Conservation (phyloP, 108 stramenopile genomes). For the Stephanodiscus triporus region DNA sequence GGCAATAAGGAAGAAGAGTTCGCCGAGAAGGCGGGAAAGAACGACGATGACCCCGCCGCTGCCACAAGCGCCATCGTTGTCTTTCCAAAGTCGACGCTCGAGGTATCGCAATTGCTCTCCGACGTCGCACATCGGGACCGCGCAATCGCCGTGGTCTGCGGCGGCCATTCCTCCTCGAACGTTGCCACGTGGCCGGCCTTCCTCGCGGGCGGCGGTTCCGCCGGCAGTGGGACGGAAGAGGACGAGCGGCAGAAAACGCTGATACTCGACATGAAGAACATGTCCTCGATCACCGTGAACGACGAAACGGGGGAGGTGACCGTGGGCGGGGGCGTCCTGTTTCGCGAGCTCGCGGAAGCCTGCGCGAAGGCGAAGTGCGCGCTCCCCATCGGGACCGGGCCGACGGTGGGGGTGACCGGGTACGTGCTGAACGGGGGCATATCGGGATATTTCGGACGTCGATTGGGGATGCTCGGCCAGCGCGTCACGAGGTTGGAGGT, state of each 20-base stretch:
- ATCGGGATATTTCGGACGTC: slow-evolving; percentile 24
- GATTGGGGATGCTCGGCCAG: slow-evolving; percentile 28
- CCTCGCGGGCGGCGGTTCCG: neutral
- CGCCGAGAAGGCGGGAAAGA: neutral
- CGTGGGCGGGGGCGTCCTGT: slow-evolving; percentile 20
- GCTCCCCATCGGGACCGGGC: slow-evolving; percentile 25
- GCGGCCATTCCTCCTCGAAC: slow-evolving; percentile 33
- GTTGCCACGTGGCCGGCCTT: slow-evolving; percentile 7
- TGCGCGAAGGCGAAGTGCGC: slow-evolving; percentile 5
- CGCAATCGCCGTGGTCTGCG: slow-evolving; percentile 22
- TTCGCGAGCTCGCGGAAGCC: slow-evolving; percentile 23
- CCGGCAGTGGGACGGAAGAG: neutral
- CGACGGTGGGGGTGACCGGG: slow-evolving; percentile 15
- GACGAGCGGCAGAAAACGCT: neutral
- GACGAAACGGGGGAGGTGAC: slow-evolving; percentile 12
- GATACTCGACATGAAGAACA: slow-evolving; percentile 23
- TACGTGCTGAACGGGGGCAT: slow-evolving; percentile 25
- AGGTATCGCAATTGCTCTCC: slow-evolving; percentile 3
- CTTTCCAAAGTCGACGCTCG: slow-evolving; percentile 22
- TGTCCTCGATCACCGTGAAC: slow-evolving; percentile 13
- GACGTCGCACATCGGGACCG: slow-evolving; percentile 8
- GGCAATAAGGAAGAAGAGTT: slow-evolving; percentile 22
- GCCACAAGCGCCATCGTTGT: neutral
- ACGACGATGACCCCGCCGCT: neutral
- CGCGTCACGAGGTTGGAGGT: slow-evolving; percentile 19